Conservation (phyloP, 2,329 filamentous ascomycete species). For the Penicillium sp. region DNA sequence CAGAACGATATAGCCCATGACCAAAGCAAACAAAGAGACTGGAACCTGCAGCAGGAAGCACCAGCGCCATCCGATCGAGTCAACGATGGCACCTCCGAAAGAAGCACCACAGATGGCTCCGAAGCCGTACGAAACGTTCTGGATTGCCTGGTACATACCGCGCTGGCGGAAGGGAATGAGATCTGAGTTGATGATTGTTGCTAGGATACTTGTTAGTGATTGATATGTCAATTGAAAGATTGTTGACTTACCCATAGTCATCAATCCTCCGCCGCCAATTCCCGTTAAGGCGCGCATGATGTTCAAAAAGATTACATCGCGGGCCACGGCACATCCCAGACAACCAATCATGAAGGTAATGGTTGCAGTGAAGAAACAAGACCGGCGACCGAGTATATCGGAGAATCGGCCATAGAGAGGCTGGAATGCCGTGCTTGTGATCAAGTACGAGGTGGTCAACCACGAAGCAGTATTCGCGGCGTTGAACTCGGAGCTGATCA, state of each 20-base stretch:
- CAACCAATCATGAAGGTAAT: conserved; percentile 64
- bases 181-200: conserved; percentile 69
- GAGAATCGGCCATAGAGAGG: conserved; percentile 71
- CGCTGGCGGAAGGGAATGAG: conserved; percentile 70
- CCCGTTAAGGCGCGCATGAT: conserved; percentile 68
- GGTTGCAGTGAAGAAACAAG: conserved; percentile 63
- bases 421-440: conserved; percentile 65
- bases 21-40: conserved; percentile 55
- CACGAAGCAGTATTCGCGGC: conserved; percentile 47
- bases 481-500: conserved; percentile 49
- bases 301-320: conserved; percentile 68
- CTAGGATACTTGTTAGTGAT: conserved; percentile 13
- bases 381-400: conserved; percentile 62
- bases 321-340: conserved; percentile 66
- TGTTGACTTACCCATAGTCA: conserved; percentile 54
- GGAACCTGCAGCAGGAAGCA: conserved; percentile 62
- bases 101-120: conserved; percentile 58
- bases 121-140: conserved; percentile 62
- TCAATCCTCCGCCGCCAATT: conserved; percentile 68
- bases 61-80: conserved; percentile 48
- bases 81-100: conserved; percentile 45
- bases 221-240: neutral
- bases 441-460: conserved; percentile 63
- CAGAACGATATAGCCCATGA: conserved; percentile 55
- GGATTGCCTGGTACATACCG: conserved; percentile 67